Percentiles rank a stretch among this genome's conserved stretches.
Evolutionary conservation across 225 moss, liverwort and hornwort species (phyloP).

Genomic region (Physcomitrellopsis africana): DNA sequence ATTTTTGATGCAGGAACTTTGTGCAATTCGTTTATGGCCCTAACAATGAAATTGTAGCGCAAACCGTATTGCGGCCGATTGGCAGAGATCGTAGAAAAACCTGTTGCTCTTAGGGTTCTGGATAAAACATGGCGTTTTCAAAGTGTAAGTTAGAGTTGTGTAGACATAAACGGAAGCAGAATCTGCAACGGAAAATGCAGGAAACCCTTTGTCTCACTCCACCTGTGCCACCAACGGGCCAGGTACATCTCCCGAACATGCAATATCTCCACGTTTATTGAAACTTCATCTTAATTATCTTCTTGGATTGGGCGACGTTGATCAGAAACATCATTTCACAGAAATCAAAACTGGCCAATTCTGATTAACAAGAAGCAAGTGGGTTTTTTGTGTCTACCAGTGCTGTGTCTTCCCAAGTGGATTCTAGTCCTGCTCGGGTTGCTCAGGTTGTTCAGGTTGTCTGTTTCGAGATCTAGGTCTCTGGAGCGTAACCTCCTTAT

Average conservation of each 20-base stretch:
- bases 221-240: slow-evolving; percentile 43
- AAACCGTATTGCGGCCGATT: slow-evolving; percentile 6
- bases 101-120: slow-evolving; percentile 36
- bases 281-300: too few species aligned
- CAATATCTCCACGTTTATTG: slow-evolving; percentile 8
- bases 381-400: too few species aligned
- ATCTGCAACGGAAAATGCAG: slow-evolving; percentile 66
- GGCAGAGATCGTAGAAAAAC: slow-evolving; percentile 20
- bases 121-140: slow-evolving; percentile 36
- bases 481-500: not conserved
- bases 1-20: not conserved
- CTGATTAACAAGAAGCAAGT: too few species aligned
- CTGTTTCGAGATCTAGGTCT: slow-evolving; percentile 15
- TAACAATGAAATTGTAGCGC: slow-evolving; percentile 15
- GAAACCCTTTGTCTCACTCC: slow-evolving; percentile 75
- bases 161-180: slow-evolving; percentile 65
- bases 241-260: slow-evolving; percentile 41
- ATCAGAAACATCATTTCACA: too few species aligned
- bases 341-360: too few species aligned
- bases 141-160: slow-evolving; percentile 48
- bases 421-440: slow-evolving; percentile 16
- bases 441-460: slow-evolving; percentile 7
- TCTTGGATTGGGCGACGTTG: too few species aligned
- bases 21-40: slow-evolving; percentile 14
- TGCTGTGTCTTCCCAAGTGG: not conserved